Evolutionary conservation across 768 basidiomycete species (phyloP).

Genomic region (Russula vinacea): DNA sequence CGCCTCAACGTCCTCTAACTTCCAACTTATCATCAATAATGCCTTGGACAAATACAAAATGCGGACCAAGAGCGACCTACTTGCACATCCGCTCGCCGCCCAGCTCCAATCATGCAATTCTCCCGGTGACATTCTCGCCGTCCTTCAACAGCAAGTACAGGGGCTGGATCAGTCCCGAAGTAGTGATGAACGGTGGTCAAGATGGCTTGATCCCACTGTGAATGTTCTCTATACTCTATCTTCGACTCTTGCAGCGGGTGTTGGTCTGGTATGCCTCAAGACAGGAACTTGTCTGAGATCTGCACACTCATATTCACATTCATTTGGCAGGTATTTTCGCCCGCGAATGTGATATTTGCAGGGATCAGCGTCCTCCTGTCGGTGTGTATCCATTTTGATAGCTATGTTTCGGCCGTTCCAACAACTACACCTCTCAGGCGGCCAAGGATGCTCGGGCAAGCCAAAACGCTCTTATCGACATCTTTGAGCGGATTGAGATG

Average conservation of each 20-base stretch:
- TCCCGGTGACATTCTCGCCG: not conserved
- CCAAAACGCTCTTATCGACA: not conserved
- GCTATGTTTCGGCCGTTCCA: not conserved
- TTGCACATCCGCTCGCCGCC: not conserved
- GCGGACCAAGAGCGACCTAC: not conserved
- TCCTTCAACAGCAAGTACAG: not conserved
- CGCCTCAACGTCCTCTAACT: not conserved
- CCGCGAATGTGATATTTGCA: not conserved
- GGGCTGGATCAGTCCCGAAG: not conserved
- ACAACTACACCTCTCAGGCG: not conserved
- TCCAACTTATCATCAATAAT: not conserved
- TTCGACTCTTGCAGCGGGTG: not conserved
- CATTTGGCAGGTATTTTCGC: not conserved
- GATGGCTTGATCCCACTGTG: not conserved
- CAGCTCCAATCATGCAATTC: not conserved
- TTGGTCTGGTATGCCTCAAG: not conserved
- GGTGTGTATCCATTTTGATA: not conserved
- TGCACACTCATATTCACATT: not conserved
- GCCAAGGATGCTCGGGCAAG: not conserved
- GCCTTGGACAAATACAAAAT: not conserved
- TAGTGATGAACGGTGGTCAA: not conserved
- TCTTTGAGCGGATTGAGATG: not conserved
- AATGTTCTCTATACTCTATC: not conserved
- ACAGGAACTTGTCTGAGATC: not conserved
- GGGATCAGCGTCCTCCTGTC: not conserved